phyloP scores from a whole-genome alignment of 2,329 filamentous ascomycete genomes.

The Penicillium polonicum region DNA sequence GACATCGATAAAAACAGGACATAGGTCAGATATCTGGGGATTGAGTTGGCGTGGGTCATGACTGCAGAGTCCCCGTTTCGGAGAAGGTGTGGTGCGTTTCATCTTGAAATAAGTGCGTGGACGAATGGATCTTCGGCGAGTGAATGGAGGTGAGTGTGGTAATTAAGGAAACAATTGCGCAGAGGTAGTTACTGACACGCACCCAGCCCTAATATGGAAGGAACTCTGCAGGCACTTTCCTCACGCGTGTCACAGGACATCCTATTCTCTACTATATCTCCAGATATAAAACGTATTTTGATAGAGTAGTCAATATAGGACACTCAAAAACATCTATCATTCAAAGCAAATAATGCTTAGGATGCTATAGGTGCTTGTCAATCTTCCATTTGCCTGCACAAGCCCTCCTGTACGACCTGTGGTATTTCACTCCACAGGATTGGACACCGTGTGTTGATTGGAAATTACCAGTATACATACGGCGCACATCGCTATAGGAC shows the following conservation, averaged over 20 bases:
- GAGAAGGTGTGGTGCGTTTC: neutral
- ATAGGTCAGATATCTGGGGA: neutral
- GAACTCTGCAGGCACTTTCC: neutral
- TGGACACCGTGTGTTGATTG: neutral
- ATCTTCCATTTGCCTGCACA: neutral
- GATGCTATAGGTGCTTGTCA: too few relatives aligned
- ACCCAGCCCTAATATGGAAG: slow-evolving; percentile 1
- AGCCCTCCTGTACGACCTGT: neutral
- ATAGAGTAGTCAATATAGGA: too few relatives aligned
- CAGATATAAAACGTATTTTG: too few relatives aligned
- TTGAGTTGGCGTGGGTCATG: neutral
- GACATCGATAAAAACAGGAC: neutral
- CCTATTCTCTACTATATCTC: too few relatives aligned
- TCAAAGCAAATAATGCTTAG: too few relatives aligned
- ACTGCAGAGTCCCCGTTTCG: neutral
- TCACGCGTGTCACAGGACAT: neutral
- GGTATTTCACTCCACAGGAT: neutral
- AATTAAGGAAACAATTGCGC: neutral
- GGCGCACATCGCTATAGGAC: neutral
- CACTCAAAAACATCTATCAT: too few relatives aligned
- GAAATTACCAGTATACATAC: too few relatives aligned
- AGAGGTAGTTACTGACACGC: neutral
- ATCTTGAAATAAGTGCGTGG: neutral
- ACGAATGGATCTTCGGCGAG: rapidly evolving
- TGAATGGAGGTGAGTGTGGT: neutral